A percentile compares a stretch with the other conserved stretches of the same genome.
Evolutionary conservation across 805 yeast species (phyloP).

Genomic region (Metschnikowia hibisci): DNA sequence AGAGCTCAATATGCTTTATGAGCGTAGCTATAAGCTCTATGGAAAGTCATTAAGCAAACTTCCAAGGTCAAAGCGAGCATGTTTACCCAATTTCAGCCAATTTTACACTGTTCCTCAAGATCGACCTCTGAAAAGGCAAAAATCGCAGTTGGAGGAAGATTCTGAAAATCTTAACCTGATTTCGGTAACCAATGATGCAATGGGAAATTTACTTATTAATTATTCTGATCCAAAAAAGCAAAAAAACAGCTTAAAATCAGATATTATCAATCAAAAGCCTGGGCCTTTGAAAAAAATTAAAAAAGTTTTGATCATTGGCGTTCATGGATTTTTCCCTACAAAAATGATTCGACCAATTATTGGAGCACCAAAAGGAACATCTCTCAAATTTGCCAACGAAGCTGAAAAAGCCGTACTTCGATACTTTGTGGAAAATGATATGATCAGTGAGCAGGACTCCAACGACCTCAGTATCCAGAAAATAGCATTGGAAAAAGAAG

Average conservation of each 20-base stretch:
- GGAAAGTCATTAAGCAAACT: conserved; percentile 36
- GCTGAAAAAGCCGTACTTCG: conserved; percentile 73
- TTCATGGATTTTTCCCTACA: conserved; percentile 95
- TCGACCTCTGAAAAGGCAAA: conserved; percentile 15
- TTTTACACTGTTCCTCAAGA: conserved; percentile 18
- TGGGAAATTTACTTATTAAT: conserved; percentile 40
- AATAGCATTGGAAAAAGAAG: conserved; percentile 92
- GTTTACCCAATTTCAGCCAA: conserved; percentile 27
- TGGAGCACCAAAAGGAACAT: conserved; percentile 97
- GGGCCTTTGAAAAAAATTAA: conserved; percentile 37
- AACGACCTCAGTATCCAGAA: conserved; percentile 60
- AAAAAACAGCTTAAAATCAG: conserved; percentile 14
- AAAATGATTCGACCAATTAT: conserved; percentile 76
- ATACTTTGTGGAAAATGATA: conserved; percentile 48
- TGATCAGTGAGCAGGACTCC: conserved; percentile 31
- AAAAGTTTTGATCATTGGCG: conserved; percentile 80
- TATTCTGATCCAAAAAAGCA: conserved; percentile 4
- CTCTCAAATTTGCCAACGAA: conserved; percentile 82
- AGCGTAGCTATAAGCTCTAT: conserved; percentile 37
- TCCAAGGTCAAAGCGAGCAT: conserved; percentile 36
- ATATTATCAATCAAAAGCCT: conserved; percentile 24
- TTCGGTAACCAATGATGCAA: conserved; percentile 38
- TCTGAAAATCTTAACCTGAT: conserved; percentile 29
- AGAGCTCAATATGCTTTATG: conserved; percentile 21
- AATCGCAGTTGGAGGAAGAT: conserved; percentile 27